Percentiles rank a stretch among this genome's conserved stretches.
These are phyloP conservation scores for Ophiobolus disseminans DNA, from an alignment of 2,329 filamentous ascomycete species.

Conservation along the genomic window DNA sequence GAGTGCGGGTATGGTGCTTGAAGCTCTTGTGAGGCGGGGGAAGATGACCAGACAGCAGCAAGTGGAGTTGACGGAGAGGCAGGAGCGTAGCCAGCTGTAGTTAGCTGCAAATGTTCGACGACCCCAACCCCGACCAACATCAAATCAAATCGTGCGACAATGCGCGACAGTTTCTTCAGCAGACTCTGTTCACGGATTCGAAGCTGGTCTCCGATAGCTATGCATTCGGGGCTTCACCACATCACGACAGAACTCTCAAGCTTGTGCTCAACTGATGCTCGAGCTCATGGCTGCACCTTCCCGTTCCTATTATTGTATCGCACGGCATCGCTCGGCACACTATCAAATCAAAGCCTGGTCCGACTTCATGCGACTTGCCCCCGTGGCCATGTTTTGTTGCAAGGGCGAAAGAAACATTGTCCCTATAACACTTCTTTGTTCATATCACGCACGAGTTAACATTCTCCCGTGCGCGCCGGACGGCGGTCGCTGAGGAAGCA, in stretches of 20 bases:
- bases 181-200: background rate
- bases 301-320: constrained; percentile 8
- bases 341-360: constrained; percentile 6
- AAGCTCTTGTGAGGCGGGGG: background rate
- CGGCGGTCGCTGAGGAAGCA: too few relatives aligned
- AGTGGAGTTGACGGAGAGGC: too few relatives aligned
- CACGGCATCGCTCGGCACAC: constrained; percentile 14
- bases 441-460: too few relatives aligned
- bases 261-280: constrained; percentile 2
- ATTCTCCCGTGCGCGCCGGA: too few relatives aligned
- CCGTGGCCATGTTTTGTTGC: background rate
- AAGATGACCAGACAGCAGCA: background rate
- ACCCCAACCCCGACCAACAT: too few relatives aligned
- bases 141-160: constrained; percentile 1
- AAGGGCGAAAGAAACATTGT: background rate
- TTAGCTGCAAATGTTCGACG: too few relatives aligned
- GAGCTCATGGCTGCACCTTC: constrained; percentile 15
- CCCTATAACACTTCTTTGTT: background rate
- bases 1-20: background rate
- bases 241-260: background rate
- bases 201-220: background rate
- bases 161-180: too few relatives aligned
- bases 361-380: background rate
- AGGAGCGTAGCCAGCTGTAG: too few relatives aligned
- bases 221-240: too few relatives aligned